Base-by-base conservation (phyloP, 306 rosid genomes). In the Fragaria iinumae region DNA sequence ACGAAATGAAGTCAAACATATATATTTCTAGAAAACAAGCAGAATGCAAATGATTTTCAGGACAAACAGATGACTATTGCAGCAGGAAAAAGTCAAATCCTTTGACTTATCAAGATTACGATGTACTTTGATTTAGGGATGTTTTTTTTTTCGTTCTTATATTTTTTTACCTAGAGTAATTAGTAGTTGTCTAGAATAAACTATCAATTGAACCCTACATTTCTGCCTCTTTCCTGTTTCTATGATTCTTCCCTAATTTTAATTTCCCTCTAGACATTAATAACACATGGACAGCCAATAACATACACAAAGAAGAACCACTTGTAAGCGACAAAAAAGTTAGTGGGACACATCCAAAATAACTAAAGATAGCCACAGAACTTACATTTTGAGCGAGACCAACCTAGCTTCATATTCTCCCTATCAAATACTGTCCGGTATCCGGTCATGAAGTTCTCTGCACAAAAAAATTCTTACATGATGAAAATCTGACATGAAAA, bases 391-490 rank as follows among this genome's bases (percentile, higher is more conserved):
- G 98, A 92, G 68, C 8, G 82, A 23, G 97, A 94, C 98, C 98
- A 94, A 38, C 91, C 89, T 48, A 94, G 83, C 89, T 88, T 92
- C 85, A 90, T 73, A 75, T 82, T 83, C 63, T 89, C 95, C 80
- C 97, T 82, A 84, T 94, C 95, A 82, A 91, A 94, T 67, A 94
- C 98, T 83, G 87, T 83, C 77, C 95, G 86, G 77, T 94, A 90
- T 80, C 97, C 98, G 0, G 73, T 88, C 97, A 94, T 89, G 86
- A 84, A 94, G 89, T 94, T 91, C 83, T 94, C 98, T 94, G 95
- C 91, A 84, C 48, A 67, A 75, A 12, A 72, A 49, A 71, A 38
- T 18, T 39, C 29, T 41, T 52, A 9, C 72, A 20, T 11, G 36
- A 36, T 62, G 18, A 38, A 65, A 44, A 48, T 10, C 25, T 69